Conservation (phyloP, 1,284 basidiomycete genomes). For the Kalmanozyma brasiliensis region DNA sequence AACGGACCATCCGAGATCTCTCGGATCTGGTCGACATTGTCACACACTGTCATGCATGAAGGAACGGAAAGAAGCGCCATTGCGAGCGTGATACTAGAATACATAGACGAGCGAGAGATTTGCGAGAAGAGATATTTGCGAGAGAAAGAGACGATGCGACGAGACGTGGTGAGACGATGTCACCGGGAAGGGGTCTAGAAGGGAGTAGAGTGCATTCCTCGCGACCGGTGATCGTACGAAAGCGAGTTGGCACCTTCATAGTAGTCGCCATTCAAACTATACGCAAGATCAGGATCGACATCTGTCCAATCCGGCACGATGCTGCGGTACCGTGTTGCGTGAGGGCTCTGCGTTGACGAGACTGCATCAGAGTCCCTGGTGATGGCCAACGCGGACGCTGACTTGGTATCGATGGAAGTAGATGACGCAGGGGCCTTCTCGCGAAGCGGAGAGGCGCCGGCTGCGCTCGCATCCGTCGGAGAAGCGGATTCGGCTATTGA, state of each 20-base stretch:
- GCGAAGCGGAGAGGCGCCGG: slow-evolving; percentile 3
- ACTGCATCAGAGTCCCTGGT: slow-evolving; percentile 4
- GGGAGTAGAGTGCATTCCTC: slow-evolving; percentile 37
- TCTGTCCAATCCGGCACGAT: slow-evolving; percentile 49
- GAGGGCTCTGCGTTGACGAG: slow-evolving; percentile 14
- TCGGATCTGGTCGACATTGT: slow-evolving; percentile 22
- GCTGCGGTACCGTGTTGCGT: slow-evolving; percentile 15
- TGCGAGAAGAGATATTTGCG: not conserved
- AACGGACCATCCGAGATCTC: slow-evolving; percentile 25
- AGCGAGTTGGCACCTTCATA: slow-evolving; percentile 34
- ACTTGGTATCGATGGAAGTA: slow-evolving; percentile 10
- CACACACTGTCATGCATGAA: slow-evolving; percentile 2
- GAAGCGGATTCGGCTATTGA: slow-evolving; percentile 7
- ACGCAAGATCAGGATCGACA: slow-evolving; percentile 46
- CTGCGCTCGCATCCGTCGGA: slow-evolving; percentile 10
- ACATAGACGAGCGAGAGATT: slow-evolving; percentile 6
- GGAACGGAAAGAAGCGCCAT: not conserved
- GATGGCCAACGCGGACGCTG: not conserved
- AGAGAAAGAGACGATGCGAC: not conserved
- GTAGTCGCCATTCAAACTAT: slow-evolving; percentile 42
- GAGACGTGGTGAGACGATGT: not conserved
- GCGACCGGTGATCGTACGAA: slow-evolving; percentile 46
- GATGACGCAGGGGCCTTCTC: slow-evolving; percentile 15
- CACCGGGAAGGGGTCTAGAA: slow-evolving; percentile 7
- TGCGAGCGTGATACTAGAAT: slow-evolving; percentile 8